phyloP scores from a whole-genome alignment of 208 protist species.

The Naegleria gruberi region DNA sequence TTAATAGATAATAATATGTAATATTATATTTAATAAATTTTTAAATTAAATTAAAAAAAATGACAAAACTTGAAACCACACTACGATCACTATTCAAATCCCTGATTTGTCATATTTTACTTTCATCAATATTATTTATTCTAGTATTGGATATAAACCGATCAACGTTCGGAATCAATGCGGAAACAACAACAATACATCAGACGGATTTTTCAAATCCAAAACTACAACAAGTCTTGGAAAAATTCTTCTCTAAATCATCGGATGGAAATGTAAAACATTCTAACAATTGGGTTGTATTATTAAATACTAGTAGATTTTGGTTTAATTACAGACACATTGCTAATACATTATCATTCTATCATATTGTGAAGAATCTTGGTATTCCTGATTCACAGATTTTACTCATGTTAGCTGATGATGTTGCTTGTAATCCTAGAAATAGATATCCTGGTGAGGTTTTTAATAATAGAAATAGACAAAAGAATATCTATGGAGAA shows the following conservation, averaged over 20 bases:
- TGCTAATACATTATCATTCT: constrained; percentile 88
- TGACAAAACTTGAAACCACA: too few species aligned
- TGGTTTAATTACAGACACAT: constrained; percentile 97
- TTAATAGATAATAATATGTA: too few species aligned
- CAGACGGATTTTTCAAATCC: too few species aligned
- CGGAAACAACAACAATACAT: too few species aligned
- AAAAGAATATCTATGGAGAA: constrained; percentile 70
- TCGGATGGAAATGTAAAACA: neutral
- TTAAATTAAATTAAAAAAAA: too few species aligned
- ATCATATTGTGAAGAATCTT: constrained; percentile 81
- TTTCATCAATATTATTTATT: too few species aligned
- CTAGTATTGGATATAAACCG: too few species aligned
- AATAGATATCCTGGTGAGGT: constrained; percentile 72
- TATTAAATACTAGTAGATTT: constrained; percentile 86
- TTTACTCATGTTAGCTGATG: constrained; percentile 93
- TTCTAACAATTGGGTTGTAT: constrained; percentile 81
- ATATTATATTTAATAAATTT: too few species aligned
- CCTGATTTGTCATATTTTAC: too few species aligned
- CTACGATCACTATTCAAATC: too few species aligned
- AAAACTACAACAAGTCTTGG: neutral
- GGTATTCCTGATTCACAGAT: constrained; percentile 88
- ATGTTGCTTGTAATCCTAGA: constrained; percentile 91
- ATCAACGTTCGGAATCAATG: too few species aligned
- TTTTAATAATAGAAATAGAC: constrained; percentile 46
- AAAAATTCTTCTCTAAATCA: neutral